Conservation (phyloP, 306 rosid genomes). For the Potentilla sterilis region DNA sequence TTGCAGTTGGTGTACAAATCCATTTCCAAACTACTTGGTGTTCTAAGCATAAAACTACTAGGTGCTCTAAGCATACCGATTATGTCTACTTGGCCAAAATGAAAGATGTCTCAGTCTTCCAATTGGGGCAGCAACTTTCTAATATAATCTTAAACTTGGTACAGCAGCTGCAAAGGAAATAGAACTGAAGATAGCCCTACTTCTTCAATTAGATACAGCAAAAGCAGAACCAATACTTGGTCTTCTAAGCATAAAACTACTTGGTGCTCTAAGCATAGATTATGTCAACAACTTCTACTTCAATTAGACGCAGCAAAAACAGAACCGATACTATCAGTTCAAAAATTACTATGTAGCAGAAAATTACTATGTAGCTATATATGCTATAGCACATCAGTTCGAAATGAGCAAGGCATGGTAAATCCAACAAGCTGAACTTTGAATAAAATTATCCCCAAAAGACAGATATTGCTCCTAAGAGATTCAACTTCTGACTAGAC, state of each 20-base stretch:
- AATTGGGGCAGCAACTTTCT: neutral
- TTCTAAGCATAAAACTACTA: neutral
- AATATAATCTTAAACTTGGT: neutral
- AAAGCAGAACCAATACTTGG: neutral
- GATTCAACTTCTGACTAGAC: neutral
- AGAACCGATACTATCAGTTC: too few species aligned
- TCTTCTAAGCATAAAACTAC: too few species aligned
- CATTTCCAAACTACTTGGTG: neutral
- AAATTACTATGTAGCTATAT: neutral
- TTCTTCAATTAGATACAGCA: neutral
- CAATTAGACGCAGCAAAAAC: too few species aligned
- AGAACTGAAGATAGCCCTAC: neutral
- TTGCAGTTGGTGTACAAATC: neutral
- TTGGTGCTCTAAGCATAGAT: too few species aligned
- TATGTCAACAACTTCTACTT: too few species aligned
- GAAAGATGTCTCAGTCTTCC: neutral
- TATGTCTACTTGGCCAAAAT: neutral
- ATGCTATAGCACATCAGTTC: neutral
- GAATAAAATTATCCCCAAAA: neutral
- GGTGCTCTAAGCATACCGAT: neutral
- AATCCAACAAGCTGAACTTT: neutral
- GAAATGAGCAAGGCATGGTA: neutral
- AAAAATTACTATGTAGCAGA: too few species aligned
- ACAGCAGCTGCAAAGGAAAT: neutral
- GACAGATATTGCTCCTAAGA: neutral